These are phyloP conservation scores for Cruciata laevipes DNA, from an alignment of 257 asterid genomes.

Conservation along the genomic window DNA sequence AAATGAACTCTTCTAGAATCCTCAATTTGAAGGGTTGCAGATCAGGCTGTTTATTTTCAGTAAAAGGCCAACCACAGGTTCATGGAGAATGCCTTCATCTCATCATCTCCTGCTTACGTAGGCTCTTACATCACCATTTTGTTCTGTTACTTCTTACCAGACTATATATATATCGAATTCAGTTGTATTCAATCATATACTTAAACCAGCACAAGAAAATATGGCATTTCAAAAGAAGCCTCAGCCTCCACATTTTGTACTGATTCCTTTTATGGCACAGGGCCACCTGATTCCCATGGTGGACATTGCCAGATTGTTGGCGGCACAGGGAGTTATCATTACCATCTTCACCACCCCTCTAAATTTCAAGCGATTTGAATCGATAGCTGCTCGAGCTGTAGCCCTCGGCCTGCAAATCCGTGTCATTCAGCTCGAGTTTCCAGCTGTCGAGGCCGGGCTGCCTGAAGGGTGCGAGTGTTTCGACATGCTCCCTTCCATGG, in stretches of 20 bases:
- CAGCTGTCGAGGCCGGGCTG: constrained; percentile 38
- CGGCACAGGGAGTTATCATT: constrained; percentile 27
- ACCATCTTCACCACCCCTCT: constrained; percentile 43
- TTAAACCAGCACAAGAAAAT: neutral
- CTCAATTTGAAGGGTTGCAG: too few species aligned
- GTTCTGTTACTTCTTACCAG: too few species aligned
- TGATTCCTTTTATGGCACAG: constrained; percentile 54
- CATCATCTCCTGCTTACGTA: too few species aligned
- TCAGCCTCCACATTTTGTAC: constrained; percentile 34
- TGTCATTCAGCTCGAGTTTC: constrained; percentile 27
- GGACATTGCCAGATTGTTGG: constrained; percentile 48
- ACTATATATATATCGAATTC: too few species aligned
- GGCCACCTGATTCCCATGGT: constrained; percentile 57
- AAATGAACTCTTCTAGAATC: too few species aligned
- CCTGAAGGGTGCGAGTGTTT: constrained; percentile 46
- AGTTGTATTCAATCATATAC: too few species aligned
- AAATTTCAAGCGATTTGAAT: constrained; percentile 23
- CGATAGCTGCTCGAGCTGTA: constrained; percentile 27
- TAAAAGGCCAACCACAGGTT: too few species aligned
- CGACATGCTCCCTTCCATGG: constrained; percentile 33
- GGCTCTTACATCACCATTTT: too few species aligned
- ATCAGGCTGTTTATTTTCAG: too few species aligned
- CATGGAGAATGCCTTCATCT: too few species aligned
- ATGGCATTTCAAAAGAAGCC: constrained; percentile 14
- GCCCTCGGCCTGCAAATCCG: constrained; percentile 25